phyloP scores from a whole-genome alignment of 2,329 filamentous ascomycete genomes.

The Talaromyces sp. region DNA sequence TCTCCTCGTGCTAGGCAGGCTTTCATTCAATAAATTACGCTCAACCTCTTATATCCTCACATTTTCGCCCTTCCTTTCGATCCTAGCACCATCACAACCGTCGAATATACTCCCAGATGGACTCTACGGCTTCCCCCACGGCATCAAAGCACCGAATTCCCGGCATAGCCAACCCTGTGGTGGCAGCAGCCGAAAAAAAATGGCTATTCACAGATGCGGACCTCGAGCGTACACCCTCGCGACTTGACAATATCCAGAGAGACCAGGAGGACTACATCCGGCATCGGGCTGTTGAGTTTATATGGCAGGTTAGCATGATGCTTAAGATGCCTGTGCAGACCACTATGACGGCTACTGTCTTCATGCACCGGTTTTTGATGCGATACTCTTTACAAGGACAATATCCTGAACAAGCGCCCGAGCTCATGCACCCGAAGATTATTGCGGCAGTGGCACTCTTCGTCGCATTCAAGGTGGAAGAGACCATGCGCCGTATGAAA shows the following conservation, averaged over 20 bases:
- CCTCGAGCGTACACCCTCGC: conserved; percentile 77
- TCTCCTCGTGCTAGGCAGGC: background rate
- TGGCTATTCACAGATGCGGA: conserved; percentile 91
- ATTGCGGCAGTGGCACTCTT: conserved; percentile 91
- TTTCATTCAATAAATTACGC: too few relatives aligned
- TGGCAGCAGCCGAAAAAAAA: conserved; percentile 65
- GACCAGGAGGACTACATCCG: conserved; percentile 78
- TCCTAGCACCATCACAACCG: background rate
- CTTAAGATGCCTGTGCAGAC: conserved; percentile 53
- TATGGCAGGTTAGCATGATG: conserved; percentile 78
- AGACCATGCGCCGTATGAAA: conserved; percentile 94
- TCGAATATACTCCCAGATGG: conserved; percentile 24
- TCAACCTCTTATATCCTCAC: background rate
- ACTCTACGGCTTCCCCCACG: conserved; percentile 30
- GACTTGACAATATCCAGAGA: conserved; percentile 76
- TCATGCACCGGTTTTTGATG: conserved; percentile 97
- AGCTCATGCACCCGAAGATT: conserved; percentile 83
- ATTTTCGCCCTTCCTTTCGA: background rate
- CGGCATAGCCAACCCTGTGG: conserved; percentile 49
- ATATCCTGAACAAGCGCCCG: conserved; percentile 64
- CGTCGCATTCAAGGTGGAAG: conserved; percentile 94
- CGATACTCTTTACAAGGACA: conserved; percentile 71
- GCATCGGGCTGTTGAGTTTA: conserved; percentile 94
- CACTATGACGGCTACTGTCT: conserved; percentile 86
- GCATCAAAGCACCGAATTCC: conserved; percentile 34